phyloP scores from a whole-genome alignment of 371 early-diverging fungal species.

The Sporodiniella umbellata region DNA sequence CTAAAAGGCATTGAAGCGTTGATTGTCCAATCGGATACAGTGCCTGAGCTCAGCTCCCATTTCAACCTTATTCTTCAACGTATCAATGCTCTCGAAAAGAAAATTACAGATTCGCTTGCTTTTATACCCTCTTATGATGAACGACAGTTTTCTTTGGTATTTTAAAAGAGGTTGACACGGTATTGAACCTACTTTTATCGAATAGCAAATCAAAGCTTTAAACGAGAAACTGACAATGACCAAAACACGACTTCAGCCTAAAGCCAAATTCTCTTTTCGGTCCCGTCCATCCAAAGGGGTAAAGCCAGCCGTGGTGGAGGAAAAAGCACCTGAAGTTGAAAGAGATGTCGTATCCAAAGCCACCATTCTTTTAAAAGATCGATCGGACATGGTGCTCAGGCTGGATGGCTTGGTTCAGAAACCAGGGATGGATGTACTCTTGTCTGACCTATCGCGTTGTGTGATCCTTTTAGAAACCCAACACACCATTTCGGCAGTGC shows the following conservation, averaged over 20 bases:
- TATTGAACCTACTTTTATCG: no score
- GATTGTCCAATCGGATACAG: conserved; percentile 13
- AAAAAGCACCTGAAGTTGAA: background rate
- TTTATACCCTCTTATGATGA: conserved; percentile 60
- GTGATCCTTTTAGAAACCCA: conserved; percentile 47
- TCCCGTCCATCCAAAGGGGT: conserved; percentile 37
- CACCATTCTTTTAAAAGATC: conserved; percentile 23
- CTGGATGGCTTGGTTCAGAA: background rate
- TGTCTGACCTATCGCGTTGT: conserved; percentile 53
- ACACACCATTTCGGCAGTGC: conserved; percentile 52
- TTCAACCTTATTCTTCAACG: conserved; percentile 37
- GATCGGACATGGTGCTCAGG: background rate
- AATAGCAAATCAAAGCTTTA: conserved; percentile 51
- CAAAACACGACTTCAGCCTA: conserved; percentile 43
- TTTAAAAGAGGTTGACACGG: no score
- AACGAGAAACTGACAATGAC: conserved; percentile 27
- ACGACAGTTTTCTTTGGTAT: conserved; percentile 50
- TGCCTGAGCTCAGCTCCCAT: conserved; percentile 25
- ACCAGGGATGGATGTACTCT: conserved; percentile 43
- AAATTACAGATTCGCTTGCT: conserved; percentile 49
- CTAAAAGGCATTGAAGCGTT: conserved; percentile 45
- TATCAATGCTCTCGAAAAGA: conserved; percentile 52
- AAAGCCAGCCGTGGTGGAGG: background rate
- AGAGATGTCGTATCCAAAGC: conserved; percentile 15
- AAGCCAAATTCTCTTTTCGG: conserved; percentile 64